Conservation (phyloP, 2,329 filamentous ascomycete species). For the Diaporthe longicolla region DNA sequence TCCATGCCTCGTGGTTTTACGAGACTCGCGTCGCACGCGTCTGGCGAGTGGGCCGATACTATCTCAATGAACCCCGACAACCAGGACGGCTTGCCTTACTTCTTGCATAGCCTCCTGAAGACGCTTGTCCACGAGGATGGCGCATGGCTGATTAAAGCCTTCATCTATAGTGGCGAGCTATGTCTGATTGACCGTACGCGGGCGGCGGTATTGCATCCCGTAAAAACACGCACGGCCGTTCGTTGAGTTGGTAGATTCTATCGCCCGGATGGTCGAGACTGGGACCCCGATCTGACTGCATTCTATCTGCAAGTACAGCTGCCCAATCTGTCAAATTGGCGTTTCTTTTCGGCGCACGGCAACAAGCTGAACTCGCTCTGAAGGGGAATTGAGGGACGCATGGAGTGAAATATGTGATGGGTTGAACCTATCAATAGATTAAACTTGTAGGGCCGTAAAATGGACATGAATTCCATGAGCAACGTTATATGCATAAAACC, state of each 20-base stretch:
- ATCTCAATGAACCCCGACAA: neutral
- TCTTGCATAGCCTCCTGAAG: neutral
- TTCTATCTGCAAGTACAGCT: neutral
- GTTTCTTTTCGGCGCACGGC: neutral
- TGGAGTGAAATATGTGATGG: neutral
- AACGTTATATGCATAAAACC: neutral
- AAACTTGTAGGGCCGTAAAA: conserved; percentile 10
- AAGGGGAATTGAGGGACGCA: no score
- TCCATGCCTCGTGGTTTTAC: neutral
- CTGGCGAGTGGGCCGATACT: neutral
- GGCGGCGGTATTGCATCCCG: neutral
- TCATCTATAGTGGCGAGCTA: neutral
- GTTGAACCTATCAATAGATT: conserved; percentile 1
- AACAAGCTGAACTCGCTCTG: neutral
- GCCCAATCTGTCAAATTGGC: neutral
- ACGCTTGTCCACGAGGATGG: neutral
- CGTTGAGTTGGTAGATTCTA: neutral
- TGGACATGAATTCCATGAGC: neutral
- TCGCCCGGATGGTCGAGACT: neutral
- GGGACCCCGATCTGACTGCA: neutral
- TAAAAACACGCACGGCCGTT: neutral
- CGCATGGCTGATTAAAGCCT: neutral
- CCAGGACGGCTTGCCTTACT: neutral
- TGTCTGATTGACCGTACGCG: neutral
- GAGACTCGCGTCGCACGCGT: neutral